Conservation (phyloP, 176 grass and related monocot genomes). For the Alopecurus myosuroides region DNA sequence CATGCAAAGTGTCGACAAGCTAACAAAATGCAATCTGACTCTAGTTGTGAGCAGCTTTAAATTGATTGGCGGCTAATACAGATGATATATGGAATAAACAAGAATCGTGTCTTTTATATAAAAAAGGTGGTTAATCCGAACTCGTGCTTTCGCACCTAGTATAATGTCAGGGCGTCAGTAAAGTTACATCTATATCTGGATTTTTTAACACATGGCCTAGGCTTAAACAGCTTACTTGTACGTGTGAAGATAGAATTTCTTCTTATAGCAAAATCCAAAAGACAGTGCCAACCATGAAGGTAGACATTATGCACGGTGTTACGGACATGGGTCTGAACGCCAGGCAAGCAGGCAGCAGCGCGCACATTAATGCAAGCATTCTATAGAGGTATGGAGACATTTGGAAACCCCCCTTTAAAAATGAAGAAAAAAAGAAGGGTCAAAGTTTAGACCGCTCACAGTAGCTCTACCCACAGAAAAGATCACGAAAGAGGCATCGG, state of each 20-base stretch:
- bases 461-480: constrained; percentile 17
- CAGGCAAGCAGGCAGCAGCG: neutral
- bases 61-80: neutral
- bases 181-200: neutral
- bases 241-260: neutral
- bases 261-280: neutral
- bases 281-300: neutral
- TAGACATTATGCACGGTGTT: neutral
- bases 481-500: constrained; percentile 3
- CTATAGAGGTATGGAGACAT: neutral
- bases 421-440: neutral
- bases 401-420: neutral
- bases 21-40: neutral
- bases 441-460: constrained; percentile 1
- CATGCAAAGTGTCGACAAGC: neutral
- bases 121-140: neutral
- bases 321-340: neutral
- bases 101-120: neutral
- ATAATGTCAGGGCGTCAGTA: neutral
- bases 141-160: neutral
- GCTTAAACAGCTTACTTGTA: neutral
- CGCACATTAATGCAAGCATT: neutral
- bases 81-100: neutral
- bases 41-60: neutral
- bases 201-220: neutral